Evolutionary conservation across 2,329 filamentous ascomycete genomes (phyloP).

Genomic region (Leptographium lundbergii): DNA sequence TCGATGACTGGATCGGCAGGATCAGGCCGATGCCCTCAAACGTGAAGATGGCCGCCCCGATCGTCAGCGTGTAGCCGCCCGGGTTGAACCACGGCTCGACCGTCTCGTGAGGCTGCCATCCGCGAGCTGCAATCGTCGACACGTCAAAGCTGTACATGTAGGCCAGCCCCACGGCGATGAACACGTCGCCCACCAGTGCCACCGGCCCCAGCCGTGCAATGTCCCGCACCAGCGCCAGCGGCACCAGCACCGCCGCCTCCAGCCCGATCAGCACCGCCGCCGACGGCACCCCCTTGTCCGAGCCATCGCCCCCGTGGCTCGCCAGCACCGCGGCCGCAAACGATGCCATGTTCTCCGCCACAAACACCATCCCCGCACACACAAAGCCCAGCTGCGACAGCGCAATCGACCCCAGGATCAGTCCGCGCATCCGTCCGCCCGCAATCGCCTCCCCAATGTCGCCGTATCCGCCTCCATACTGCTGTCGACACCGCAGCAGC

Average conservation of each 20-base stretch:
- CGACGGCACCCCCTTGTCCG: conserved; percentile 14
- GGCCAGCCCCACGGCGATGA: conserved; percentile 55
- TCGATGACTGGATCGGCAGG: conserved; percentile 62
- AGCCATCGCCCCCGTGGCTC: neutral
- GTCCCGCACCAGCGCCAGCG: conserved; percentile 58
- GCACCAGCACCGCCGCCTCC: conserved; percentile 52
- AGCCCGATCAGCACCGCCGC: conserved; percentile 49
- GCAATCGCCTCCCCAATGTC: conserved; percentile 57
- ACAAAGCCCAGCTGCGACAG: conserved; percentile 70
- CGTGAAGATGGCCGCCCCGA: conserved; percentile 64
- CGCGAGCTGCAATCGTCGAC: conserved; percentile 37
- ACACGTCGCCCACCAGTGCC: conserved; percentile 57
- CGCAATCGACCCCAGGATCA: conserved; percentile 59
- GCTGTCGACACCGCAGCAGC: conserved; percentile 52
- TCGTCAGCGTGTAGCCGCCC: conserved; percentile 53
- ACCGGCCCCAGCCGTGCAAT: conserved; percentile 61
- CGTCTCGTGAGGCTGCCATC: conserved; percentile 37
- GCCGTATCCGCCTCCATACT: conserved; percentile 58
- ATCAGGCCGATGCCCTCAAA: conserved; percentile 71
- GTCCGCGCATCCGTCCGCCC: conserved; percentile 46
- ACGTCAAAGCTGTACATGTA: conserved; percentile 68
- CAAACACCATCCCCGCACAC: conserved; percentile 65
- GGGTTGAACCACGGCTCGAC: conserved; percentile 58
- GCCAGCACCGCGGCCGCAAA: conserved; percentile 50
- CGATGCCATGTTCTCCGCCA: conserved; percentile 58